A percentile compares a stretch with the other conserved stretches of the same genome.
Evolutionary conservation across 768 basidiomycete genomes (phyloP).

Genomic region (Cytidiella melzeri): DNA sequence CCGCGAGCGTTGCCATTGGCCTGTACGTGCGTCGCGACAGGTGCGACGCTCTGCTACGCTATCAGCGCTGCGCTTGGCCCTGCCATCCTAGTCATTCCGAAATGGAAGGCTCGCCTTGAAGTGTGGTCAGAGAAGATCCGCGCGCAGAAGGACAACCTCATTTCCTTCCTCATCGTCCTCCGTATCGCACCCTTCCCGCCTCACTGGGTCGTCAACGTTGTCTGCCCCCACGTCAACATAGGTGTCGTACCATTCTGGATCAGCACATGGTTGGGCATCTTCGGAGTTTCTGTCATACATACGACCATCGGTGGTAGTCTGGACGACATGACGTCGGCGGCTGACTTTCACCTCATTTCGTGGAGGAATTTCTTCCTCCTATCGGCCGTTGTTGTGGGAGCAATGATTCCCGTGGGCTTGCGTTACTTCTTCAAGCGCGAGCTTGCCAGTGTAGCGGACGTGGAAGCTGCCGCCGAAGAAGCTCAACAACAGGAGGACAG

Average conservation of each 20-base stretch:
- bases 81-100: slow-evolving; percentile 80
- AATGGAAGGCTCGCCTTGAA: slow-evolving; percentile 78
- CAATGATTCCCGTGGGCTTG: slow-evolving; percentile 88
- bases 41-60: slow-evolving; percentile 88
- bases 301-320: slow-evolving; percentile 91
- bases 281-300: slow-evolving; percentile 90
- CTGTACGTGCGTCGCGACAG: slow-evolving; percentile 86
- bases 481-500: slow-evolving; percentile 26
- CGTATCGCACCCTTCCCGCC: slow-evolving; percentile 93
- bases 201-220: slow-evolving; percentile 93
- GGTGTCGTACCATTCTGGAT: slow-evolving; percentile 81
- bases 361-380: slow-evolving; percentile 86
- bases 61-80: slow-evolving; percentile 91
- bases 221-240: slow-evolving; percentile 91
- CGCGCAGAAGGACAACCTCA: slow-evolving; percentile 74
- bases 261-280: slow-evolving; percentile 84
- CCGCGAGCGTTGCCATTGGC: slow-evolving; percentile 81
- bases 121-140: slow-evolving; percentile 76
- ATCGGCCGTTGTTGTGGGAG: slow-evolving; percentile 80
- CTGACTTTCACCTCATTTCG: slow-evolving; percentile 91
- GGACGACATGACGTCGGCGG: slow-evolving; percentile 91
- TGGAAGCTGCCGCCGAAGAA: slow-evolving; percentile 29
- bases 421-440: slow-evolving; percentile 76
- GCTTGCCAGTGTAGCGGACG: slow-evolving; percentile 34
- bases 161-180: slow-evolving; percentile 91